A percentile compares a stretch with the other conserved stretches of the same genome.
Conservation (phyloP, 1,139 yeast genomes). For the Keqinozyma sinolaborantium region DNA sequence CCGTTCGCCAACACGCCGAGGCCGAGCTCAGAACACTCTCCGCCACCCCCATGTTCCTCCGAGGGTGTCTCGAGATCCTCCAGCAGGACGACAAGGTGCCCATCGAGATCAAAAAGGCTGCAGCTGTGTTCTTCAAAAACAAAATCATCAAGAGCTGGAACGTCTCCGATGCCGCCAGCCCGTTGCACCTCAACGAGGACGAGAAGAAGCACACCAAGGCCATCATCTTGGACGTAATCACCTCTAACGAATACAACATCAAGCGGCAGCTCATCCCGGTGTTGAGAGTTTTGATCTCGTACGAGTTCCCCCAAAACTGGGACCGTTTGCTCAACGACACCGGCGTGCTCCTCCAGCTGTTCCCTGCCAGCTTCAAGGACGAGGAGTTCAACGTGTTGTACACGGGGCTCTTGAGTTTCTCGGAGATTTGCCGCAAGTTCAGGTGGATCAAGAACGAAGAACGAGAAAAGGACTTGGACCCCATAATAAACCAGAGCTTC, state of each 20-base stretch:
- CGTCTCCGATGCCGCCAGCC: constrained; percentile 20
- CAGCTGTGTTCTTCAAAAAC: constrained; percentile 87
- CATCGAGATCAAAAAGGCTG: constrained; percentile 56
- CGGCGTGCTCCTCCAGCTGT: constrained; percentile 49
- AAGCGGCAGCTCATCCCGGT: constrained; percentile 70
- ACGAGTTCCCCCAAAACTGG: constrained; percentile 76
- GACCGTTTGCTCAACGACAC: constrained; percentile 58
- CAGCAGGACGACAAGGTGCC: constrained; percentile 16
- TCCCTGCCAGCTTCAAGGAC: constrained; percentile 19
- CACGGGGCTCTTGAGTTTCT: constrained; percentile 73
- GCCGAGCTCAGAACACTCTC: constrained; percentile 55
- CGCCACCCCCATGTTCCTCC: constrained; percentile 66
- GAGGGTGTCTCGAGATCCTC: constrained; percentile 75
- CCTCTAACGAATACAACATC: constrained; percentile 40
- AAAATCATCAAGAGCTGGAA: constrained; percentile 66
- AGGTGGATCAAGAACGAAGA: constrained; percentile 71
- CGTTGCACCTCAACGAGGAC: constrained; percentile 46
- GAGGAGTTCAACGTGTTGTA: constrained; percentile 58
- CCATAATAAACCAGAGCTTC: constrained; percentile 60
- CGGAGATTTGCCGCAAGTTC: constrained; percentile 71
- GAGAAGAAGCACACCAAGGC: constrained; percentile 75
- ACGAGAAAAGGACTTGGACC: constrained; percentile 53
- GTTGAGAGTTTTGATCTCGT: constrained; percentile 57
- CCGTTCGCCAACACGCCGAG: constrained; percentile 68
- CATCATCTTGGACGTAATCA: constrained; percentile 46